A percentile compares a stretch with the other conserved stretches of the same genome.
phyloP scores from a whole-genome alignment of 257 asterid species.

The Linaria vulgaris region DNA sequence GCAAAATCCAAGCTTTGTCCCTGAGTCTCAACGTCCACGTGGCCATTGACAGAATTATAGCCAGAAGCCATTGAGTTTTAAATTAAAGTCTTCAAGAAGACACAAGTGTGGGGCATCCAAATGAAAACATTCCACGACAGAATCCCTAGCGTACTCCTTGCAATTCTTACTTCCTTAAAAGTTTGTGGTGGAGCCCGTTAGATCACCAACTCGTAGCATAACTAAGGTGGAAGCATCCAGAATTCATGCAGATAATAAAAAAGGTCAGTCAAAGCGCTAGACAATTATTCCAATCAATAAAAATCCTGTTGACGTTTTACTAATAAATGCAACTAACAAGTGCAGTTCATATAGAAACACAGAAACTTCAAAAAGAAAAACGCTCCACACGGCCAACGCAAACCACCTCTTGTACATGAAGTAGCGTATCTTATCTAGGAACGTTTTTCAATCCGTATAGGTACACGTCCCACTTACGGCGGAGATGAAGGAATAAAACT shows the following conservation, averaged over 20 bases:
- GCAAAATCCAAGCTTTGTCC: constrained; percentile 42
- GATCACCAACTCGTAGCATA: constrained; percentile 10
- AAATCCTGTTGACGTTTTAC: not conserved
- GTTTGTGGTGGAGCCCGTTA: constrained; percentile 19
- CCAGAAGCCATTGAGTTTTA: constrained; percentile 38
- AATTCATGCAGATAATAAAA: not conserved
- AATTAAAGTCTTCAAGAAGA: constrained; percentile 24
- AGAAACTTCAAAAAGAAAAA: too few relatives aligned
- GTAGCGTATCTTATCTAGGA: too few relatives aligned
- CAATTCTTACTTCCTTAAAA: not conserved
- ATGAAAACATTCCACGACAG: constrained; percentile 31
- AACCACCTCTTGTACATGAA: too few relatives aligned
- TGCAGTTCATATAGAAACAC: too few relatives aligned
- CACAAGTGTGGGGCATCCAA: constrained; percentile 26
- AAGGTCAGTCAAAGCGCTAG: not conserved
- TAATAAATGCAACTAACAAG: not conserved
- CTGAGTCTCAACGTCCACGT: constrained; percentile 34
- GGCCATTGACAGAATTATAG: constrained; percentile 47
- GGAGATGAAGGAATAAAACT: too few relatives aligned
- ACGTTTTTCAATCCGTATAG: too few relatives aligned
- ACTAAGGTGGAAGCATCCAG: not conserved
- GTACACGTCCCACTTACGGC: too few relatives aligned
- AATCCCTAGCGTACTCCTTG: constrained; percentile 3
- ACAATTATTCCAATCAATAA: not conserved
- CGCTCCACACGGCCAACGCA: too few relatives aligned